phyloP scores from a whole-genome alignment of 2,329 filamentous ascomycete species.

The Neoarthrinium moseri region DNA sequence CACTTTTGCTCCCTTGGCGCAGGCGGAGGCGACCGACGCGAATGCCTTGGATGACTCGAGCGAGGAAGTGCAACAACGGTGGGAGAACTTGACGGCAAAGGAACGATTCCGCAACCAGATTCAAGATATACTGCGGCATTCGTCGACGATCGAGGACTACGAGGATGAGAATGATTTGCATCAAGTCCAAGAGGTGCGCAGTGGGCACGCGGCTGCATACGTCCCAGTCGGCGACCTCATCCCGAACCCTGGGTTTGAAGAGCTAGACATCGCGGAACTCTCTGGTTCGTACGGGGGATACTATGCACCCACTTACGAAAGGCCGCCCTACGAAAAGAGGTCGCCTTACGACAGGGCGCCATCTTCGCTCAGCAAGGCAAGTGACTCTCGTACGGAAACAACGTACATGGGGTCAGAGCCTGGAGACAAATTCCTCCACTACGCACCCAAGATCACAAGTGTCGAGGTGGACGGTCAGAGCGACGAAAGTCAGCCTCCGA shows the following conservation, averaged over 20 bases:
- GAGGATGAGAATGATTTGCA: constrained; percentile 2
- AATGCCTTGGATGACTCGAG: neutral
- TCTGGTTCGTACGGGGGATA: constrained; percentile 7
- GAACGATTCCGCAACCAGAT: constrained; percentile 8
- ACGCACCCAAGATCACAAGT: neutral
- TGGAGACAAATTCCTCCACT: constrained; percentile 3
- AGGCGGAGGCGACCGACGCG: constrained; percentile 7
- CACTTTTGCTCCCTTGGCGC: constrained; percentile 10
- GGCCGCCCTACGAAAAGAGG: no score
- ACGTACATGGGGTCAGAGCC: neutral
- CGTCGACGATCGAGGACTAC: neutral
- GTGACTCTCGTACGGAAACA: constrained; percentile 7
- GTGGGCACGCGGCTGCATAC: neutral
- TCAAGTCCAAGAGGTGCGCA: neutral
- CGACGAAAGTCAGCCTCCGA: neutral
- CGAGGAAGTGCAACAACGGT: constrained; percentile 4
- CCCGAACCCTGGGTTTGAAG: neutral
- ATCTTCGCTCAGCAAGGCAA: constrained; percentile 9
- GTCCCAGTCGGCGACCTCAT: neutral
- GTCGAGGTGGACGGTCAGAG: neutral
- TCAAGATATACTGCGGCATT: constrained; percentile 5
- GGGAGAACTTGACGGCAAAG: neutral
- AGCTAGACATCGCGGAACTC: constrained; percentile 9
- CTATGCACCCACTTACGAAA: constrained; percentile 5
- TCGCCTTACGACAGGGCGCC: constrained; percentile 10